Evolutionary conservation across 106 monocot genomes (phyloP).

Genomic region (Acorus calamus): DNA sequence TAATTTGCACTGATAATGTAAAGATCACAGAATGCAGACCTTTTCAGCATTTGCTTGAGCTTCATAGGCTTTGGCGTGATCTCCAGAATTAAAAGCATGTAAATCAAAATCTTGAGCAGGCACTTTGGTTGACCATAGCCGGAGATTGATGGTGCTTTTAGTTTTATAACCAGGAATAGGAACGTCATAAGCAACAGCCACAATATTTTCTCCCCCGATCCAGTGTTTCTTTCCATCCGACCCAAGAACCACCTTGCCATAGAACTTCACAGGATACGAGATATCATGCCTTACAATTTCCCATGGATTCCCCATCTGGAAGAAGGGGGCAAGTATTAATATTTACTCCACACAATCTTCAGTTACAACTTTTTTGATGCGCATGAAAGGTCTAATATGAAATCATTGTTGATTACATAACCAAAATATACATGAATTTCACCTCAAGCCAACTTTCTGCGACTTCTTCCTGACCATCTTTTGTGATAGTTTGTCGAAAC

Average conservation of each 20-base stretch:
- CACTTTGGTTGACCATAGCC: conserved; percentile 89
- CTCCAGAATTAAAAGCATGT: conserved; percentile 76
- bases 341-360: no score
- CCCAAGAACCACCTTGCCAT: conserved; percentile 83
- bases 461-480: conserved; percentile 96
- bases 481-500: conserved; percentile 87
- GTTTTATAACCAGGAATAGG: conserved; percentile 98
- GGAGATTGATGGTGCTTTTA: conserved; percentile 84
- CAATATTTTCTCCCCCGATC: conserved; percentile 93
- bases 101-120: conserved; percentile 79
- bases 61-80: conserved; percentile 70
- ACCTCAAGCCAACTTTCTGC: conserved; percentile 99
- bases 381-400: no score
- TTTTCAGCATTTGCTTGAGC: conserved; percentile 90
- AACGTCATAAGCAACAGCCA: conserved; percentile 82
- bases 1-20: not conserved
- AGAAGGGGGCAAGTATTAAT: not conserved
- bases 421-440: not conserved
- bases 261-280: conserved; percentile 80
- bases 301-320: conserved; percentile 99
- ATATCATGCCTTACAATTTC: conserved; percentile 88
- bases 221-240: conserved; percentile 90
- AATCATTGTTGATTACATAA: no score
- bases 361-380: no score
- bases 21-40: conserved; percentile 22